Base-by-base conservation (phyloP, 106 monocot genomes). In the Narthecium ossifragum region DNA sequence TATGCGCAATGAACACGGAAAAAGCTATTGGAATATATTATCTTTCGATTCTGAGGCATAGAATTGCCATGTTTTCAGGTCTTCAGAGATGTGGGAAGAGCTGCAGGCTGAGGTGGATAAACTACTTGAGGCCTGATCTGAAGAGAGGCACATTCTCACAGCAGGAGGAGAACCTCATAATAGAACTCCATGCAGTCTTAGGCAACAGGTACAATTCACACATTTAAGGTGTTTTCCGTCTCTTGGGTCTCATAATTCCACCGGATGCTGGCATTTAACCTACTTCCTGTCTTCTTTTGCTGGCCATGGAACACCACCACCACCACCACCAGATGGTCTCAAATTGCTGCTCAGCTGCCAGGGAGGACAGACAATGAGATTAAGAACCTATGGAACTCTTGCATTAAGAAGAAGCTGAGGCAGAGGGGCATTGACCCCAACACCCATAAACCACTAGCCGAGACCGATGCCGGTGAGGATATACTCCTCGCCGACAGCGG, bases 201-300 rank as follows among this genome's bases (percentile, higher is more conserved):
- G 82, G 82, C 43, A 82, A 82, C 67, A 82, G 73, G 82, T 77
- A 47, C 26, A n/a, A n/a, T n/a, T n/a, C n/a, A n/a, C n/a, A n/a
- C n/a, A n/a, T n/a, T n/a, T n/a, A n/a, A n/a, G n/a, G n/a, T n/a
- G n/a, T n/a, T n/a, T n/a, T n/a, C n/a, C n/a, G n/a, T n/a, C n/a
- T n/a, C n/a, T n/a, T n/a, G n/a, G n/a, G n/a, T n/a, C n/a, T n/a
- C n/a, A n/a, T n/a, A n/a, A n/a, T n/a, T n/a, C n/a, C n/a, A n/a
- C n/a, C n/a, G n/a, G n/a, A n/a, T n/a, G n/a, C n/a, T n/a, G n/a
- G n/a, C n/a, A n/a, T n/a, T n/a, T n/a, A n/a, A n/a, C n/a, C n/a
- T n/a, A n/a, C n/a, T n/a, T n/a, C n/a, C n/a, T n/a, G n/a, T n/a
- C n/a, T n/a, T n/a, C n/a, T n/a, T n/a, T n/a, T n/a, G n/a, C n/a